Evolutionary conservation across 768 basidiomycete genomes (phyloP), one percentile per base, ranked within the genome.

Genomic region (Tephrocybe sp.): DNA sequence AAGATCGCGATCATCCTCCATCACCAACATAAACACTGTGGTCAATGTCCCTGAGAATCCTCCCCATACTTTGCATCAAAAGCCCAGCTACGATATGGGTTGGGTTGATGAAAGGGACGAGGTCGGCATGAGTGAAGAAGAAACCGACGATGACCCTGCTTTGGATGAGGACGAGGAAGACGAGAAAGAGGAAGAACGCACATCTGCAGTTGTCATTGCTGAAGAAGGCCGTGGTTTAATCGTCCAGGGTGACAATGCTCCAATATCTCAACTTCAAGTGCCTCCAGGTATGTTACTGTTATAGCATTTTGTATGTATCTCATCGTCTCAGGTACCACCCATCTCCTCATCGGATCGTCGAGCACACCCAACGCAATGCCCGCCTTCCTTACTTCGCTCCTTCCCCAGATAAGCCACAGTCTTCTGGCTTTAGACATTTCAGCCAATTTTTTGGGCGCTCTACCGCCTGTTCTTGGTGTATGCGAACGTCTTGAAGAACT

Each of bases 381-480:
- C 16, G 61, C 79, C 2, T 91, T 95, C 65, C 77, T 98, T 49
- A 77, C 83, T 10, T 72, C 65, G 46, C 75, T 77, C 6, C 71
- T 98, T 3, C 90, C 91, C 20, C 79, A 82, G 54, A 89, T 95
- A 52, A 76, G 79, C 39, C 72, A 78, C 45, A 85, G 89, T 22
- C 80, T 99, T 39, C 83, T 99, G 51, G 93, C 91, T 9, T 81
- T 98, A 39, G 97, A 99, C 69, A 88, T 99, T 36, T 94, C 93
- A 31, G 83, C 84, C 56, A 95, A 95, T 66, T 87, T 88, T 60
- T 78, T 96, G 41, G 80, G 82, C 38, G 87, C 87, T 32, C 72
- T 99, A 40, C 94, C 97, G 10, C 85, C 87, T 16, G 81, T 85
- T 14, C 79, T 99, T 39, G 83, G 84, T n/a, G 71, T 82, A 12